Base-by-base conservation (phyloP, 176 grass and related monocot species). In the Thalia dealbata region DNA sequence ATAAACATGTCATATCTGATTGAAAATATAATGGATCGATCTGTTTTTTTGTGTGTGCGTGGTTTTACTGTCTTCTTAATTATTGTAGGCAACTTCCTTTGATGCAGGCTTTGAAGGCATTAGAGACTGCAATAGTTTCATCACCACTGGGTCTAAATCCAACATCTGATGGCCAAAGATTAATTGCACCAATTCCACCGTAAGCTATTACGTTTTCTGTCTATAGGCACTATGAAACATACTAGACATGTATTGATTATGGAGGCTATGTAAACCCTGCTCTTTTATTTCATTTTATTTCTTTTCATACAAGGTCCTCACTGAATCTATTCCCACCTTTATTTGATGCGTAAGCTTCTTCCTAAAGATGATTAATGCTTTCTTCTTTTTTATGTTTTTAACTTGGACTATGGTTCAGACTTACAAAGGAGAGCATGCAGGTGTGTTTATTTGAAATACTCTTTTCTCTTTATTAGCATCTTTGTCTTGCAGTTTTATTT, bases 131-230 rank as follows among this genome's bases (percentile, higher is more conserved):
- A 18, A 91, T 97, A 32, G 66, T 81, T 30, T 81, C 95, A 38
- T 97, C 95, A 78, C 95, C 95, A 9, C 75, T 97, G 79, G 83
- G 95, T 64, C 88, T 99, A 64, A 99, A 99, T 86, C 95, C 95
- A 28, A 82, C 59, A 43, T 73, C 86, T 30, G 95, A 99, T 50
- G 87, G 90, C 43, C 91, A 88, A 69, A 77, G 95, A 50, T 64
- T 93, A 78, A 86, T 99, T 84, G 87, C 85, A 77, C 51, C 79
- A 76, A 84, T 99, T 38, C 90, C 95, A 35, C 87, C 87, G 90
- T 99, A 86, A 82, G 46, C 80, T 38, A 18, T 45, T 27, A 68
- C 43, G 35, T 16, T 62, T 48, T 18, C 6, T 42, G 22, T 78
- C 45, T 42, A 72, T 6, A 32, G 56, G 69, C 9, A 68, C 69